Conservation (phyloP, 768 basidiomycete species). For the Boletus tylopilopsis region DNA sequence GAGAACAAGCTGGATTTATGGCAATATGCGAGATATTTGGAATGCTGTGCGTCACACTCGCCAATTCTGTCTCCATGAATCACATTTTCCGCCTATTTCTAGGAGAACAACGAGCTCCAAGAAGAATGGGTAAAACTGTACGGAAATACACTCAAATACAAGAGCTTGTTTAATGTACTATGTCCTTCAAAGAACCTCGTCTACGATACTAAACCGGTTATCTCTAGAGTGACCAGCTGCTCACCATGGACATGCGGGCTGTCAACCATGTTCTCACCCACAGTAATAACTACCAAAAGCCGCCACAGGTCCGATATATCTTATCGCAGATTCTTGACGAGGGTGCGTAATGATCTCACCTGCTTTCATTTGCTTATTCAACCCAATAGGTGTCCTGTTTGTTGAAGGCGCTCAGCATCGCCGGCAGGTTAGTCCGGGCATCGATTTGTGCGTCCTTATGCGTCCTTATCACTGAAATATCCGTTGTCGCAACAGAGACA, state of each 20-base stretch:
- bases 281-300: conserved; percentile 50
- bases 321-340: neutral
- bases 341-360: neutral
- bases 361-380: neutral
- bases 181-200: no score
- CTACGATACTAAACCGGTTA: no score
- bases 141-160: conserved; percentile 13
- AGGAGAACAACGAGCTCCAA: conserved; percentile 1
- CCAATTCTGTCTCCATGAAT: neutral
- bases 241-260: conserved; percentile 59
- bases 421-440: conserved; percentile 34
- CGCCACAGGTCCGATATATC: neutral
- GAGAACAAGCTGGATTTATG: conserved; percentile 42
- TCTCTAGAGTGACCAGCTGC: conserved; percentile 38
- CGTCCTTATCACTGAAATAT: neutral
- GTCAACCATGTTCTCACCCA: conserved; percentile 59
- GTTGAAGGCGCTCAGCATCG: conserved; percentile 40
- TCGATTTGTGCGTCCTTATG: neutral
- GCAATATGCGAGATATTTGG: conserved; percentile 46
- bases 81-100: neutral
- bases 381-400: conserved; percentile 41
- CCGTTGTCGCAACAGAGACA: conserved; percentile 3
- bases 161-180: conserved; percentile 6
- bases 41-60: conserved; percentile 32
- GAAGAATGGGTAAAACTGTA: conserved; percentile 17